Base-by-base conservation (phyloP, 768 basidiomycete species). In the Termitomyces sp. region DNA sequence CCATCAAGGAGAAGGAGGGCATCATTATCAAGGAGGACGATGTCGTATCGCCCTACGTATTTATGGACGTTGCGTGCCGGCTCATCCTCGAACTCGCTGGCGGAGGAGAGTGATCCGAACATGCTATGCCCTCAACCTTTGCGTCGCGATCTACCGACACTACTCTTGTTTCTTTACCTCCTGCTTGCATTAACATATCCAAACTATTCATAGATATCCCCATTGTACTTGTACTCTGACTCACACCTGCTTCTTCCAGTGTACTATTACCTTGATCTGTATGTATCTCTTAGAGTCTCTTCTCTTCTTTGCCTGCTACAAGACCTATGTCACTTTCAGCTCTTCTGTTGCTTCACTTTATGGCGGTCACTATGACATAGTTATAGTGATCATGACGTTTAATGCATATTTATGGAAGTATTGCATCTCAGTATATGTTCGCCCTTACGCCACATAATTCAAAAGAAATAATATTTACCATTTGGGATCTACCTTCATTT, bases 11-110 rank as follows among this genome's bases (percentile, higher is more conserved):
- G 60, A 78, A 83, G 69, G 83, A 82, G 34, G 78, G 74, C 37
- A 70, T 67, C 53, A 68, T 65, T 34, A 46, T 68, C 47, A 73
- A 71, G 68, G 82, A 88, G 57, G 88, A 90, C 68, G 88, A 87
- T 58, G 80, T 91, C 20, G 82, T 90, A 31, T 87, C 86, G 56
- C 97, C 97, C 11, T 98, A 94, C 74, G 85, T 97, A 63, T 99
- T 99, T 74, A 90, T 98, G 85, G 96, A 99, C 73, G 87, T 96
- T 36, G 94, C 97, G 5, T 97, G 94, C 72, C 80, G 88, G 66
- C 81, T 98, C 68, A 98, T 98, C 68, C 82, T 97, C 52, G 95
- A 98, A 78, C 81, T 98, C 65, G 96, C 96, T 31, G 91, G 91
- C 51, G 79, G 76, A 10, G 72, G 76, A 17, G 77, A 77, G 66